These are phyloP conservation scores for Castanea sativa DNA, from an alignment of 306 rosid species.

Conservation along the genomic window DNA sequence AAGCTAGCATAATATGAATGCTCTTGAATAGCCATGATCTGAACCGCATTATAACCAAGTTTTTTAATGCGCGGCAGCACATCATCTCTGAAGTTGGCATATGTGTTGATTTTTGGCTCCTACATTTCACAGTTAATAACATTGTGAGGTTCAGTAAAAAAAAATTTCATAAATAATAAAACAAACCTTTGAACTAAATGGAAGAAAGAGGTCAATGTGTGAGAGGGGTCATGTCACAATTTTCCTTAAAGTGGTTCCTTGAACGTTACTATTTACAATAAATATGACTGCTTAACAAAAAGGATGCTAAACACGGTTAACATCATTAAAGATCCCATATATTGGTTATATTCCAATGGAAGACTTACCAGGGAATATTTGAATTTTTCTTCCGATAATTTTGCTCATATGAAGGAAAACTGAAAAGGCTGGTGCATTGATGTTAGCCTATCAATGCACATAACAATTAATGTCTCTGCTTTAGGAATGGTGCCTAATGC, in stretches of 20 bases:
- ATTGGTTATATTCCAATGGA: not conserved
- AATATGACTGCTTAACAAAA: not conserved
- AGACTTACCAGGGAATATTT: not conserved
- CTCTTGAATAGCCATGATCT: conserved; percentile 99
- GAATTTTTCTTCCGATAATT: not conserved
- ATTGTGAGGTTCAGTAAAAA: not conserved
- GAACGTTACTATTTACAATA: not conserved
- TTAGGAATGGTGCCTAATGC: not conserved
- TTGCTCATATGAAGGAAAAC: not conserved
- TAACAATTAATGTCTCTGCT: not conserved
- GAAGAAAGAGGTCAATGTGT: not conserved
- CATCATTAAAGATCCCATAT: not conserved
- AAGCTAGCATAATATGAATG: conserved; percentile 99
- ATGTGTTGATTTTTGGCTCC: conserved; percentile 87
- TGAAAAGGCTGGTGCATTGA: not conserved
- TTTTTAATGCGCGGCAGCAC: conserved; percentile 69
- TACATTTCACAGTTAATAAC: conserved; percentile 29
- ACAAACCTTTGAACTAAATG: not conserved
- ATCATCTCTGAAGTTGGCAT: conserved; percentile 83
- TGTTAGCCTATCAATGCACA: not conserved
- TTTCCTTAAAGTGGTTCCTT: not conserved
- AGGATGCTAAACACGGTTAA: not conserved
- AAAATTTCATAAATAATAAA: not conserved
- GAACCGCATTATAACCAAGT: conserved; percentile 98
- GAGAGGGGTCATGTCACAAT: not conserved